Evolutionary conservation across 495 filamentous ascomycete genomes (phyloP).

Genomic region (Aeminium ludgeri): DNA sequence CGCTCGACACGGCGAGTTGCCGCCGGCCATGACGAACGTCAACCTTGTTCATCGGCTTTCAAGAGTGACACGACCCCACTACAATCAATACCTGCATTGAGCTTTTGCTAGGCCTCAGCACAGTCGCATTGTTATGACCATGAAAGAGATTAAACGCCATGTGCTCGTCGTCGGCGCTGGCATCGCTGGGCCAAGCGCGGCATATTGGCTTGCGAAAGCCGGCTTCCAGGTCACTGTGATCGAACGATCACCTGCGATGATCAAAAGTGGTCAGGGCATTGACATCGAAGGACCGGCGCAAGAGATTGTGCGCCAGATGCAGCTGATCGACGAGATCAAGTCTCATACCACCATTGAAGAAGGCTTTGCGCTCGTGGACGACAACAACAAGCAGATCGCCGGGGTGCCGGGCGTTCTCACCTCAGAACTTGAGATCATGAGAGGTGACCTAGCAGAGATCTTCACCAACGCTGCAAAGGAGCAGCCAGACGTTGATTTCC

Average conservation of each 20-base stretch:
- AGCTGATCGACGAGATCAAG: constrained; percentile 21
- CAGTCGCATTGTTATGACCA: no score
- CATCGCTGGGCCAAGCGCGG: constrained; percentile 24
- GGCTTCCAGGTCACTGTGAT: constrained; percentile 26
- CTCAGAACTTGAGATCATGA: constrained; percentile 1
- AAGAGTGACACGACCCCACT: no score
- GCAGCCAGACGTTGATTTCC: background rate
- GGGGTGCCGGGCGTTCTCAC: constrained; percentile 1
- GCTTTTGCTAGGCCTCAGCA: no score
- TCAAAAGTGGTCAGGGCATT: constrained; percentile 24
- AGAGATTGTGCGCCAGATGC: constrained; percentile 26
- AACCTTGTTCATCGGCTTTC: no score
- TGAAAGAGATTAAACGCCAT: no score
- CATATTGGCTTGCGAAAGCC: constrained; percentile 24
- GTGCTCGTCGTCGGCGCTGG: constrained; percentile 6
- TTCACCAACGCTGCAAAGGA: background rate
- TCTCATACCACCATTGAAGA: constrained; percentile 17
- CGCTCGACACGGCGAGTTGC: no score
- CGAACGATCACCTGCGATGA: constrained; percentile 24
- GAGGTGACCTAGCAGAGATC: background rate
- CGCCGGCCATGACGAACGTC: no score
- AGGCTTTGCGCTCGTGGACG: constrained; percentile 20
- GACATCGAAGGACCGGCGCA: constrained; percentile 28
- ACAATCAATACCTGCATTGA: no score
- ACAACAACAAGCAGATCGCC: constrained; percentile 12